Percentiles rank a stretch among this genome's conserved stretches.
Conservation (phyloP, 2,329 filamentous ascomycete species). For the Xylaria sp. region DNA sequence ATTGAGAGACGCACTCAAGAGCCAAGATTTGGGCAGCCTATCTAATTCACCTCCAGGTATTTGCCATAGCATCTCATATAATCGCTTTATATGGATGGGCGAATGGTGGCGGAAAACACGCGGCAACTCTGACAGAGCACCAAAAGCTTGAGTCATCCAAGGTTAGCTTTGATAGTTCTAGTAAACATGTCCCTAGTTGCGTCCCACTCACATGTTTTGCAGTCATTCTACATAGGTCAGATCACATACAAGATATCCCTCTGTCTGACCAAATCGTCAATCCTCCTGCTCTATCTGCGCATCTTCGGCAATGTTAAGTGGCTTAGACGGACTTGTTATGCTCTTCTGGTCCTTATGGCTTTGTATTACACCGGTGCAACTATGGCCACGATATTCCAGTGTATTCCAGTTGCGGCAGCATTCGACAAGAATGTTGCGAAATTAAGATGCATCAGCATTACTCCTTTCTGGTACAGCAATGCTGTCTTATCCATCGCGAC, state of each 20-base stretch:
- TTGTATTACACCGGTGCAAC: constrained; percentile 46
- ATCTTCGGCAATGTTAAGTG: constrained; percentile 48
- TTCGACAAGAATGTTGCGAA: constrained; percentile 45
- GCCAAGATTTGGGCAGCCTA: not conserved
- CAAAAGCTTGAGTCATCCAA: constrained; percentile 44
- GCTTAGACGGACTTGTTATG: constrained; percentile 45
- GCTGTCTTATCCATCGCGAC: constrained; percentile 55
- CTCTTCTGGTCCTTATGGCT: constrained; percentile 41
- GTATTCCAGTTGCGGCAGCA: constrained; percentile 45
- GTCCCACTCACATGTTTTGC: not conserved
- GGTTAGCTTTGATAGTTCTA: constrained; percentile 29
- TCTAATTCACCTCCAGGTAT: constrained; percentile 36
- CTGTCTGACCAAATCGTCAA: constrained; percentile 49
- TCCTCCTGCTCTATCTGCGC: constrained; percentile 49
- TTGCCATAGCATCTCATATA: constrained; percentile 41
- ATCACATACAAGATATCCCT: constrained; percentile 50
- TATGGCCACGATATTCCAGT: constrained; percentile 49
- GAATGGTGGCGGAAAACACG: constrained; percentile 48
- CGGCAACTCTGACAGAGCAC: constrained; percentile 30
- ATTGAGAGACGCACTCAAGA: not conserved
- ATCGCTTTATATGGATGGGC: constrained; percentile 45
- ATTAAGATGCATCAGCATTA: constrained; percentile 51
- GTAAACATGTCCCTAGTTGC: not conserved
- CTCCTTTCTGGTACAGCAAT: constrained; percentile 56
- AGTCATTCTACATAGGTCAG: constrained; percentile 50